Evolutionary conservation across 2,329 filamentous ascomycete genomes (phyloP), one percentile per base, ranked within the genome.

Genomic region (Pseudofabraea citricarpa): DNA sequence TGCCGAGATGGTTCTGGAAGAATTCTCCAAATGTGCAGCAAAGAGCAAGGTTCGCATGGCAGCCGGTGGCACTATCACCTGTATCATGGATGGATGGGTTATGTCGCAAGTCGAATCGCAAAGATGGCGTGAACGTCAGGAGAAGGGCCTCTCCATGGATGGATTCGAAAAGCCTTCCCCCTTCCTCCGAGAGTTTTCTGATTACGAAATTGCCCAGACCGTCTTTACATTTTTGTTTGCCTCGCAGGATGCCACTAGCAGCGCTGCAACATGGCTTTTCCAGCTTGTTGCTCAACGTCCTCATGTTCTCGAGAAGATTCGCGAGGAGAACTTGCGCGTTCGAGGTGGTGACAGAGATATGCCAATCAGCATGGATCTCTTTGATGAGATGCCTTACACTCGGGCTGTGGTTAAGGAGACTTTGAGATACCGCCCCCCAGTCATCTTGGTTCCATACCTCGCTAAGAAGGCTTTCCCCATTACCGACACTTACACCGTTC

Each of bases 211-310:
- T 59, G 78, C 88, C 44, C 87, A 93, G 73, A 96, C 91, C 19
- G 65, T 97, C 60, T 95, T 96, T 71, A 95, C 91, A 39, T 95
- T 97, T 74, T 76, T 97, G 49, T 97, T 97, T 68, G 91, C 93
- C 48, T 96, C 90, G 3, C 93, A 97, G 69, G 93, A 98, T 65
- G 93, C 93, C 53, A 96, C 93, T 50, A 93, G 86, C 69, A 94
- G 88, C 59, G 91, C 93, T 49, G 82, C 79, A 58, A 96, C 90
- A 41, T 97, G 93, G 90, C 71, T 97, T 52, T 95, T 96, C 76
- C 93, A 98, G 71, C 79, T 89, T 59, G 83, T 89, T 72, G 90
- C 93, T 36, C 89, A 97, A 69, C 85, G 90, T 52, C 91, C 91
- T n/a, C 91, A 97, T 47, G 75, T 94, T 42, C 75, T 97, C 43